Conservation (phyloP, 805 yeast species). For the Wickerhamiella lipophila region DNA sequence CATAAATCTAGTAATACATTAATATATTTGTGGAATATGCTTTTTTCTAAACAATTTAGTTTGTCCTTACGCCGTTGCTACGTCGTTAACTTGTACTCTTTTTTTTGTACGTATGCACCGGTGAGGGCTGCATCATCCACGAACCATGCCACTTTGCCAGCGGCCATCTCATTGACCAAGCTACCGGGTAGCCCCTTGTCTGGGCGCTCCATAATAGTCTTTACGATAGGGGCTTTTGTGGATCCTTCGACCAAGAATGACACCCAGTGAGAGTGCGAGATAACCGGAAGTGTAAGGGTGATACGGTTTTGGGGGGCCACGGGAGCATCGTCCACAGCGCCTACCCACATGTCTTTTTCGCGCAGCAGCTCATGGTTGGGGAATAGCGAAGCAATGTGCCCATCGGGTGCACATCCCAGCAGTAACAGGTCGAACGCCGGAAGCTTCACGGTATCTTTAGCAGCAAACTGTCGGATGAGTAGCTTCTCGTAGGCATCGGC, state of each 20-base stretch:
- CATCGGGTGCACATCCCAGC: conserved; percentile 97
- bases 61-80: too few relatives aligned
- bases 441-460: conserved; percentile 86
- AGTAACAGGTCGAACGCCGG: conserved; percentile 88
- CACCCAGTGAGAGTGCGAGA: conserved; percentile 83
- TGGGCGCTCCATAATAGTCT: conserved; percentile 89
- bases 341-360: conserved; percentile 89
- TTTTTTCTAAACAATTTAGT: too few relatives aligned
- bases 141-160: conserved; percentile 93
- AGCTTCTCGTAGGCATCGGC: conserved; percentile 88
- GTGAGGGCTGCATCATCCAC: conserved; percentile 86
- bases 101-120: conserved; percentile 62
- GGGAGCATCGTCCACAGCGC: conserved; percentile 86
- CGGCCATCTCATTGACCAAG: conserved; percentile 90
- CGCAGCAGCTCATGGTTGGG: conserved; percentile 83
- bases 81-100: conserved; percentile 50
- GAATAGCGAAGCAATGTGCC: conserved; percentile 92
- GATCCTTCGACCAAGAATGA: conserved; percentile 95
- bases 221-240: conserved; percentile 83
- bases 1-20: not conserved
- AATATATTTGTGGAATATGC: too few relatives aligned
- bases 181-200: conserved; percentile 92
- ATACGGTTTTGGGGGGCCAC: conserved; percentile 75
- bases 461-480: conserved; percentile 81
- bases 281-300: conserved; percentile 85